Conservation (phyloP, 2,329 filamentous ascomycete species). For the Thermochaetoides dissita region DNA sequence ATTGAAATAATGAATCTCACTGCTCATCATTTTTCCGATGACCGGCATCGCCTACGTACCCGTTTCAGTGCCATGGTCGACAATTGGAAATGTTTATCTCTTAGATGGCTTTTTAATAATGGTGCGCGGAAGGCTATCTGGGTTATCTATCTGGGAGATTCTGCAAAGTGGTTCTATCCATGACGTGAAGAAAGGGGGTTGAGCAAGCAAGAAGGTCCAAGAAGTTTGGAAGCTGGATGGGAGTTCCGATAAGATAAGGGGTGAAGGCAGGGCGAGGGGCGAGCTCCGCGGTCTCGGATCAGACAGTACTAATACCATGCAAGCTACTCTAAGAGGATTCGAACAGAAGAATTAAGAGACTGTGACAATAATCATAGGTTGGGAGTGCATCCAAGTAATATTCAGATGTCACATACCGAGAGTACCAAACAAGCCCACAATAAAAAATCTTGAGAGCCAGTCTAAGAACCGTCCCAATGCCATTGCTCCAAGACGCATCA, state of each 20-base stretch:
- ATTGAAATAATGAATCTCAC: not conserved
- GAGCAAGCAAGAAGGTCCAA: not conserved
- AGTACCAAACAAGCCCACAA: not conserved
- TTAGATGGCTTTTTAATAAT: not conserved
- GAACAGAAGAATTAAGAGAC: not conserved
- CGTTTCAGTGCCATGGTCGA: not conserved
- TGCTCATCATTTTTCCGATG: not conserved
- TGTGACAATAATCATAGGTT: not conserved
- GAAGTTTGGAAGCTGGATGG: not conserved
- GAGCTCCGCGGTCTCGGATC: not conserved
- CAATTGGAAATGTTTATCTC: not conserved
- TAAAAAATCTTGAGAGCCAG: conserved; percentile 1
- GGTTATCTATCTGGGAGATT: not conserved
- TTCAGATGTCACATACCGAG: not conserved
- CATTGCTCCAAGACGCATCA: too few relatives aligned
- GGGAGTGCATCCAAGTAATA: not conserved
- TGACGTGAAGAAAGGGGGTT: not conserved
- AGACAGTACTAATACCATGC: not conserved
- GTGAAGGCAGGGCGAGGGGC: not conserved
- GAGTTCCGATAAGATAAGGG: conserved; percentile 11
- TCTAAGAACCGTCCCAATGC: not conserved
- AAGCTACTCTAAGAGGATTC: not conserved
- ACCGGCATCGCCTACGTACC: not conserved
- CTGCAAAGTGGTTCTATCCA: not conserved
- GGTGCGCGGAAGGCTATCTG: not conserved